Evolutionary conservation across 2,329 filamentous ascomycete genomes (phyloP).

Genomic region (Aspergillus unguis): DNA sequence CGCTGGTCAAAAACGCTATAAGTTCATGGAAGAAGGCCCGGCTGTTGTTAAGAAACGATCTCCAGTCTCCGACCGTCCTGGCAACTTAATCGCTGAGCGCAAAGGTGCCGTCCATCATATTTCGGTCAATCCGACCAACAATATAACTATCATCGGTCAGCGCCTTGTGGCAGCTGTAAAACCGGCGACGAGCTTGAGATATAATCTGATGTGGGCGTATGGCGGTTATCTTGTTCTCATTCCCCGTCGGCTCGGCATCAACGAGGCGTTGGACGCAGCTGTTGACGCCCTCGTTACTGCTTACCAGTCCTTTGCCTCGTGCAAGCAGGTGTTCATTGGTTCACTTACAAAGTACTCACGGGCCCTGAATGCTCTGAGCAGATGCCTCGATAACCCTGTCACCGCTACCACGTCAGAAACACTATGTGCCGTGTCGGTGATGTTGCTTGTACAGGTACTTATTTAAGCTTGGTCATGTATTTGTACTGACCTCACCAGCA

Average conservation of each 20-base stretch:
- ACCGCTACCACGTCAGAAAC: slow-evolving; percentile 34
- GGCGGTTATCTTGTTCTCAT: slow-evolving; percentile 47
- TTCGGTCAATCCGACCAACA: slow-evolving; percentile 28
- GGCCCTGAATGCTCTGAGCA: slow-evolving; percentile 27
- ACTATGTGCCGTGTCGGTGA: slow-evolving; percentile 36
- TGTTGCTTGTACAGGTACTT: slow-evolving; percentile 31
- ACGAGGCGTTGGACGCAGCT: slow-evolving; percentile 46
- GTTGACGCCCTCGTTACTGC: slow-evolving; percentile 30
- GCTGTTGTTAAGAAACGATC: background rate
- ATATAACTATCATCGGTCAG: slow-evolving; percentile 30
- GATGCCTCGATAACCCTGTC: slow-evolving; percentile 29
- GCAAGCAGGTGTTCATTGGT: slow-evolving; percentile 14
- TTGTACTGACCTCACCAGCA: background rate
- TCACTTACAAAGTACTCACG: slow-evolving; percentile 31
- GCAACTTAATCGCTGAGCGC: too few relatives aligned
- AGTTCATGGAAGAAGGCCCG: slow-evolving; percentile 44
- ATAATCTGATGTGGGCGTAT: slow-evolving; percentile 47
- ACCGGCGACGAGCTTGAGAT: slow-evolving; percentile 43
- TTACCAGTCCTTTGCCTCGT: slow-evolving; percentile 26
- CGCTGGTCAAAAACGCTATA: slow-evolving; percentile 48
- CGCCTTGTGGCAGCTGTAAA: slow-evolving; percentile 34
- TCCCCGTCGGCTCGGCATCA: slow-evolving; percentile 46
- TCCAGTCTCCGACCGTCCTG: background rate
- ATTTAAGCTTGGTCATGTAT: background rate
- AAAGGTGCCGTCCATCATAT: background rate